Base-by-base conservation (phyloP, 495 filamentous ascomycete species). In the Cladorrhinum samala region DNA sequence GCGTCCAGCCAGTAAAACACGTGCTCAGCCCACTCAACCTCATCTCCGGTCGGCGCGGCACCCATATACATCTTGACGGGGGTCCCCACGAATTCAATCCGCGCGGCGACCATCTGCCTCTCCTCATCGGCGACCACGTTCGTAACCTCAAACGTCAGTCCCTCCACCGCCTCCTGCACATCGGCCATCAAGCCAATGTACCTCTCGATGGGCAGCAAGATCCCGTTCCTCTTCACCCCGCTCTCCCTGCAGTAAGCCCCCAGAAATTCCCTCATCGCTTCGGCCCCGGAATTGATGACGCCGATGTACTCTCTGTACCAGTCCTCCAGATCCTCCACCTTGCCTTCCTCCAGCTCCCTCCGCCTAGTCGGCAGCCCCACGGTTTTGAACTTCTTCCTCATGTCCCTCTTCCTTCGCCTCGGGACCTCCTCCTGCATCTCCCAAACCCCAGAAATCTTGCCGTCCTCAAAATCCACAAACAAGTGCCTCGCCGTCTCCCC, bases 1-100 rank as follows among this genome's bases (percentile, higher is more conserved):
- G 62, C 54, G 13, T 60, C 57, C 50, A 72, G 64, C 50, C 50
- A 60, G 49, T 69, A 72, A 21, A 68, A 68, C 27, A 55, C 69
- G 41, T 65, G 60, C 38, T 72, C 66, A 36, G 58, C 39, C 45
- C 66, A 65, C n/a, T 47, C 46, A 11, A 72, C 67, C 24, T 23
- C 46, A 9, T 49, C 42, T 0, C 64, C 64, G 3, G 48, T 65
- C 0, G 64, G 62, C 6, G 53, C 40, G 2, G 50, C 64, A 5
- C 56, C 55, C 9, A 52, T 47, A 19, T 47, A 56, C 13, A 30
- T 42, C 38, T 61, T 63, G 23, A 59, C 49, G 1, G 68, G 66
- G 9, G 64, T 65, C 33, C 62, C 69, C 1, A 47, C 49, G 27
- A 65, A 67, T 42, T 66, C 61, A 9, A 70, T 48, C 9, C 66